Base-by-base conservation (phyloP, 768 basidiomycete species). In the Pleurotus platypus region DNA sequence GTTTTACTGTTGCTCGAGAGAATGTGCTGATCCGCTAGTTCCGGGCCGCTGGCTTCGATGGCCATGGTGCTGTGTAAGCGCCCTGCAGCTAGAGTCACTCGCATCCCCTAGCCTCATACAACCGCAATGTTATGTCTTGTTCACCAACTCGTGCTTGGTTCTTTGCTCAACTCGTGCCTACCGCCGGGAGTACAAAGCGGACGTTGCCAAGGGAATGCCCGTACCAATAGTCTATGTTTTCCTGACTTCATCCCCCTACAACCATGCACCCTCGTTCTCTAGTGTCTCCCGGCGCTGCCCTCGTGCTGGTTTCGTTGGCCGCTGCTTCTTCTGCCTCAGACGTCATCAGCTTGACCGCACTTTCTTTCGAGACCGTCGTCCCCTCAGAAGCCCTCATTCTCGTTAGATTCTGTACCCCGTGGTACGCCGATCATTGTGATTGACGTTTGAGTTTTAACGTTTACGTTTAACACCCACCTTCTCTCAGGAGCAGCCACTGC, bases 211-310 rank as follows among this genome's bases (percentile, higher is more conserved):
- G 27, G 7, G 9, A 30, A 5, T 5, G 27, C 7, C 27, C 27
- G 24, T 24, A 4, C 24, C 4, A 24, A 24, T 24, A 24, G 24
- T 24, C 20, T 20, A 20, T 20, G 24, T 24, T 5, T 24, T 24
- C 24, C 20, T 20, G 20, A 20, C 20, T 20, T 24, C 24, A 30
- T 30, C 27, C 9, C 7, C 27, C 13, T 39, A 56, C 53, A 64
- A 74, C 69, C 65, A 92, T 92, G 90, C 88, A 88, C 74, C 70
- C 87, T 71, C 74, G 78, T 43, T 69, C 84, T 60, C 70, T 80
- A 38, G 70, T 80, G 55, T 74, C 81, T 45, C 75, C 83, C 55
- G 77, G 77, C 42, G 18, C 38, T 24, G 82, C 82, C 59, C 72
- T 83, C 56, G 79, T 76, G 49, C 15, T 45, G 43, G 43, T 11